phyloP scores from a whole-genome alignment of 2,329 filamentous ascomycete genomes.

The Colletotrichum abscissum region DNA sequence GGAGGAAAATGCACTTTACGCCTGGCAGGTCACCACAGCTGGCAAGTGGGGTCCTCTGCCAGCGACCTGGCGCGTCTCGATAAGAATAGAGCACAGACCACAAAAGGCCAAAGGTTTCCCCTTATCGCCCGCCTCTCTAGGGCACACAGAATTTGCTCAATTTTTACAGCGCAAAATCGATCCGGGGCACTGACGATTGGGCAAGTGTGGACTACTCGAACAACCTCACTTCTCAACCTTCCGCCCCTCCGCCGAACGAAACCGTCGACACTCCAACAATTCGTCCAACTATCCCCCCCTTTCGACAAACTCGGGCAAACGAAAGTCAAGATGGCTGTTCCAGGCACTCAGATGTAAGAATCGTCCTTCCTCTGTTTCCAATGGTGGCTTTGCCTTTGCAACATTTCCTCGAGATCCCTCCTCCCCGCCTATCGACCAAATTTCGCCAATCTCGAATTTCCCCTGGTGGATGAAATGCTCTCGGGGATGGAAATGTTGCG shows the following conservation, averaged over 20 bases:
- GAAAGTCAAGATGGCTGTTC: conserved; percentile 68
- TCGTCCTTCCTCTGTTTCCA: conserved; percentile 38
- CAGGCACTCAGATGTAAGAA: conserved; percentile 72
- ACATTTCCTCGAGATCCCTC: not conserved
- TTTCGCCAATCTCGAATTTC: conserved; percentile 10
- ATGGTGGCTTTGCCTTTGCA: not conserved
- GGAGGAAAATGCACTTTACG: too few relatives aligned
- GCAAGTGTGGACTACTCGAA: conserved; percentile 14
- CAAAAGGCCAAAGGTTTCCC: not conserved
- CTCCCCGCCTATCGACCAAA: conserved; percentile 8
- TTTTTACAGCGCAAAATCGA: conserved; percentile 7
- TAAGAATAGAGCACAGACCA: conserved; percentile 27
- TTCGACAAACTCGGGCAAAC: conserved; percentile 39
- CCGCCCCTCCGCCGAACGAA: conserved; percentile 42
- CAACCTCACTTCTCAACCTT: conserved; percentile 32
- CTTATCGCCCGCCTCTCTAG: conserved; percentile 4
- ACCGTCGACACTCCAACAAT: conserved; percentile 50
- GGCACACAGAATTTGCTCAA: conserved; percentile 20
- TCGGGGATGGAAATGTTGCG: not conserved
- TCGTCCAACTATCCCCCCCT: conserved; percentile 41
- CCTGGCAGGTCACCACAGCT: conserved; percentile 3
- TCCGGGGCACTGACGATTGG: conserved; percentile 10
- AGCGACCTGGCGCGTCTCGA: not conserved
- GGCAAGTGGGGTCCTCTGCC: not conserved
- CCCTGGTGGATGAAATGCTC: not conserved